A percentile compares a stretch with the other conserved stretches of the same genome.
These are phyloP conservation scores for Talaromyces sp. DNA, from an alignment of 2,329 filamentous ascomycete species.

Conservation along the genomic window DNA sequence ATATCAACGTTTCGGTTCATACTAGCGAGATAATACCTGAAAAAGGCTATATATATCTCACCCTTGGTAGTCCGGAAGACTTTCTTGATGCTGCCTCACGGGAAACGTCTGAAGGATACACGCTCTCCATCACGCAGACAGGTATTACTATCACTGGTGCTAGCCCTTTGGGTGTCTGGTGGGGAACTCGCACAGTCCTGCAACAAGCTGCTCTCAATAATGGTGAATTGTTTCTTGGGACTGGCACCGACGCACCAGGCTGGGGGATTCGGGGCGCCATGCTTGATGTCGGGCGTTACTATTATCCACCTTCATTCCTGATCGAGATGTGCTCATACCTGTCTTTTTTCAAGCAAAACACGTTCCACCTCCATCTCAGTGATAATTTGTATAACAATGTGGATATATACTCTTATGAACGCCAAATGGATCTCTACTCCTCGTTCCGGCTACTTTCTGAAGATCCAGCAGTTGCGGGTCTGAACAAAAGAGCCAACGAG, in stretches of 20 bases:
- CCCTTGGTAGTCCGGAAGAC: constrained; percentile 39
- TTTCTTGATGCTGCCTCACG: constrained; percentile 49
- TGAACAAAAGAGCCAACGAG: constrained; percentile 52
- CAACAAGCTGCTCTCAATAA: constrained; percentile 46
- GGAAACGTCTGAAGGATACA: constrained; percentile 51
- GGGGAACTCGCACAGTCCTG: constrained; percentile 54
- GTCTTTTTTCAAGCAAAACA: constrained; percentile 59
- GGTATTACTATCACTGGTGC: constrained; percentile 50
- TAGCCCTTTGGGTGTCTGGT: constrained; percentile 53
- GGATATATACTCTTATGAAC: constrained; percentile 43
- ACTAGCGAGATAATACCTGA: background rate
- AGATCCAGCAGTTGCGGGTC: constrained; percentile 44
- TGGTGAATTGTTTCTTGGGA: constrained; percentile 42
- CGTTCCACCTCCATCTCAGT: constrained; percentile 54
- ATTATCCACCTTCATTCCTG: constrained; percentile 52
- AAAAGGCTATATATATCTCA: constrained; percentile 46
- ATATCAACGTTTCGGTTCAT: constrained; percentile 13
- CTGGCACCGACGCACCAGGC: constrained; percentile 48
- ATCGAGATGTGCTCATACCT: constrained; percentile 55
- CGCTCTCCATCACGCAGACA: constrained; percentile 39
- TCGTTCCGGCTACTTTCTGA: constrained; percentile 54
- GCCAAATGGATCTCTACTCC: constrained; percentile 48
- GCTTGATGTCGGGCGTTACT: constrained; percentile 53
- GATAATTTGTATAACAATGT: constrained; percentile 53
- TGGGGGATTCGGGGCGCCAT: constrained; percentile 49